phyloP scores from a whole-genome alignment of 2,329 filamentous ascomycete genomes.

The Huntiella savannae region DNA sequence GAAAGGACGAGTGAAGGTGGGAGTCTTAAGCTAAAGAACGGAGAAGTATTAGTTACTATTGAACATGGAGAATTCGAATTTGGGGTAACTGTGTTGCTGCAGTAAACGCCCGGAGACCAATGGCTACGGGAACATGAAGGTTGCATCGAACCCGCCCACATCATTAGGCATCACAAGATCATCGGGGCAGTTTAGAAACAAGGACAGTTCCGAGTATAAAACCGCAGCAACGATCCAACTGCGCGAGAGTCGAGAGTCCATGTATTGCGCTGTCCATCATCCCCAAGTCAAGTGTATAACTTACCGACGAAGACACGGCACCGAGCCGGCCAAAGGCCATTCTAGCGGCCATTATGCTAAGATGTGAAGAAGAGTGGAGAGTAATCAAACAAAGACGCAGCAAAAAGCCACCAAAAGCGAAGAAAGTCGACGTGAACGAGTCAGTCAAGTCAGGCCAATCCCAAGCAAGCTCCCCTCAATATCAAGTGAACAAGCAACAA shows the following conservation, averaged over 20 bases:
- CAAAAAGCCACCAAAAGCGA: background rate
- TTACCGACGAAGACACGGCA: constrained; percentile 31
- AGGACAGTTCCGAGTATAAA: too few relatives aligned
- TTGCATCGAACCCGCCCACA: too few relatives aligned
- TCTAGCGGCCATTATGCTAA: constrained; percentile 34
- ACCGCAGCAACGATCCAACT: too few relatives aligned
- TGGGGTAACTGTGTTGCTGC: background rate
- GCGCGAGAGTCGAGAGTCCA: too few relatives aligned
- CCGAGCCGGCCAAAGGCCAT: constrained; percentile 44
- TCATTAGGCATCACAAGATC: too few relatives aligned
- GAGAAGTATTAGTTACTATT: background rate
- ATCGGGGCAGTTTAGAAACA: too few relatives aligned
- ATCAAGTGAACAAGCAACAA: background rate
- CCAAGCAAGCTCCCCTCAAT: background rate
- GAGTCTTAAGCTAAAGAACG: constrained; percentile 5
- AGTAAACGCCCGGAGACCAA: background rate
- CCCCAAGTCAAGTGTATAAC: constrained; percentile 16
- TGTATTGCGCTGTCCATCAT: too few relatives aligned
- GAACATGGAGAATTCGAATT: background rate
- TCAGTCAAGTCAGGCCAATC: background rate
- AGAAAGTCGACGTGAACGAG: background rate
- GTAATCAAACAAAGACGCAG: background rate
- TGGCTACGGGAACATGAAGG: background rate
- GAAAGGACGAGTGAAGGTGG: constrained; percentile 54
- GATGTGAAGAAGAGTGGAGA: constrained; percentile 1